Evolutionary conservation across 495 filamentous ascomycete species (phyloP).

Genomic region (Stereocaulon alpinum): DNA sequence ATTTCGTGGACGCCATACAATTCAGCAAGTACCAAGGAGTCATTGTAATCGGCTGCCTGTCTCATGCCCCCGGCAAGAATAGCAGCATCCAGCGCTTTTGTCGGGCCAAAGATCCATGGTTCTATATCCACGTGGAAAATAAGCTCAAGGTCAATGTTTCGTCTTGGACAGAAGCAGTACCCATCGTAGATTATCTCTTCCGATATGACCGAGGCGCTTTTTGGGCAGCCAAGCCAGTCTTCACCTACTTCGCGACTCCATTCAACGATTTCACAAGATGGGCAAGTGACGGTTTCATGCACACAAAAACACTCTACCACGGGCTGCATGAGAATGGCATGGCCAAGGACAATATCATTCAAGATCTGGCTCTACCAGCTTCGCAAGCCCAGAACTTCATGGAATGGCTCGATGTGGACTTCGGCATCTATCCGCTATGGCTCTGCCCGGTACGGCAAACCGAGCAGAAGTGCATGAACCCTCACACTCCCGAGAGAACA

Average conservation of each 20-base stretch:
- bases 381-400: slow-evolving; percentile 35
- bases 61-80: slow-evolving; percentile 19
- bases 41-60: slow-evolving; percentile 37
- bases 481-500: neutral
- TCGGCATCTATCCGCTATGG: slow-evolving; percentile 49
- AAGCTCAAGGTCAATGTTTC: slow-evolving; percentile 2
- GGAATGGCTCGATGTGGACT: slow-evolving; percentile 32
- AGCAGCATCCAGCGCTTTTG: slow-evolving; percentile 32
- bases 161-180: slow-evolving; percentile 36
- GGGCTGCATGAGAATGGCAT: slow-evolving; percentile 43
- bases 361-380: slow-evolving; percentile 47
- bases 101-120: slow-evolving; percentile 43
- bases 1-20: slow-evolving; percentile 46
- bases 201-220: slow-evolving; percentile 54
- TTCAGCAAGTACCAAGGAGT: slow-evolving; percentile 34
- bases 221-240: slow-evolving; percentile 41
- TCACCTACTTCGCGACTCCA: slow-evolving; percentile 43
- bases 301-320: slow-evolving; percentile 45
- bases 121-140: slow-evolving; percentile 40
- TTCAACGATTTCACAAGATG: slow-evolving; percentile 43
- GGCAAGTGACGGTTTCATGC: slow-evolving; percentile 40
- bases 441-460: slow-evolving; percentile 40
- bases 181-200: slow-evolving; percentile 49
- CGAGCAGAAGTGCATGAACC: neutral
- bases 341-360: slow-evolving; percentile 37